Base-by-base conservation (phyloP, 2,329 filamentous ascomycete genomes). In the Botrytis fragariae region DNA sequence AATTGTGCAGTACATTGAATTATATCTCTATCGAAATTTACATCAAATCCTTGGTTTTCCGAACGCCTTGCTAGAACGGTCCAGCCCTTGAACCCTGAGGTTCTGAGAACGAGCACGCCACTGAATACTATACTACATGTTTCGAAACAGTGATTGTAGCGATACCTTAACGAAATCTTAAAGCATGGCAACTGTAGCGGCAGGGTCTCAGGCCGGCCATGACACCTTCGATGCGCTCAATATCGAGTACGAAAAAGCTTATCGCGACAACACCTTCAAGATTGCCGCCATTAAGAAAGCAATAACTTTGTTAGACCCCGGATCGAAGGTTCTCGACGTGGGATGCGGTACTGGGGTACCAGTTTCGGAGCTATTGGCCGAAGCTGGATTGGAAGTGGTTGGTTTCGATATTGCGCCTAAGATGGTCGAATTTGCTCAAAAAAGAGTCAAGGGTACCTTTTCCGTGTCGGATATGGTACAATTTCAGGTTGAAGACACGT, bases 361-460 rank as follows among this genome's bases (percentile, higher is more conserved):
- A 14, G 79, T 79, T 10, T 60, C 77, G 12, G 72, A 76, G 71
- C 77, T 80, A 9, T 75, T 79, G 25, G 75, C 77, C 59, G 64
- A 77, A 22, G 77, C 78, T 12, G 78, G 77, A 42, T 75, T 75
- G 18, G 67, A 60, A 22, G 73, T 74, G 5, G 32, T 61, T 16
- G 74, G 74, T 9, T 74, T 76, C 20, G 81, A 80, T 63, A 81
- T 84, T 70, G 82, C 83, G 74, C 80, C 82, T 6, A 82, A 79
- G 76, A 78, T 74, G 74, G 25, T 74, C 12, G 60, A 54, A 9
- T 64, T 75, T 4, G 57, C 63, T 29, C 57, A 59, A 20, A 45
- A 70, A 7, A 73, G 77, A 73, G 72, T 75, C 45, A 74, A 76
- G 25, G 51, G 72, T 39, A 74, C 72, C 48, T 78, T 76, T 62